A percentile compares a stretch with the other conserved stretches of the same genome.
These are phyloP conservation scores for Sequoia sempervirens DNA, from an alignment of 75 land plant genomes.

Conservation along the genomic window DNA sequence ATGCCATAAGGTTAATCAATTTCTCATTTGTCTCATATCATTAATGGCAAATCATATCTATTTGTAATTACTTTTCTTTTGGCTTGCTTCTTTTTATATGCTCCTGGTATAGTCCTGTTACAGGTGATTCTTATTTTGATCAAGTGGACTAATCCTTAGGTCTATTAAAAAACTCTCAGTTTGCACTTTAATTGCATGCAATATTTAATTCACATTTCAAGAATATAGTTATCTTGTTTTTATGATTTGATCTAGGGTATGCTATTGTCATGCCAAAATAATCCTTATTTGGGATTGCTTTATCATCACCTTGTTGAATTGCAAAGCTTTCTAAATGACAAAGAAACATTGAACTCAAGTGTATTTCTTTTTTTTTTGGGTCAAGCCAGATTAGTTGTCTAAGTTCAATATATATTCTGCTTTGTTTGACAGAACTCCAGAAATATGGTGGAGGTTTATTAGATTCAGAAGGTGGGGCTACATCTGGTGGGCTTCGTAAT, in stretches of 20 bases:
- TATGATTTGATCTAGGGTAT: neutral
- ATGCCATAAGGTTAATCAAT: neutral
- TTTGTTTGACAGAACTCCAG: slow-evolving; percentile 23
- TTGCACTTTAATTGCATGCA: neutral
- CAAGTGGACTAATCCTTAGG: neutral
- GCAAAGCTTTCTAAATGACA: neutral
- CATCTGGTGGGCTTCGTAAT: slow-evolving; percentile 10
- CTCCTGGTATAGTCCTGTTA: neutral
- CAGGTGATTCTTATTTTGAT: neutral
- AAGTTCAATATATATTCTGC: neutral
- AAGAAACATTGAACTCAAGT: neutral
- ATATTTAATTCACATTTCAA: neutral
- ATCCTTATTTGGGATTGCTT: neutral
- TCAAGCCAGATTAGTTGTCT: too few relatives aligned
- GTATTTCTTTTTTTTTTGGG: neutral
- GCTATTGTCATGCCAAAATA: neutral
- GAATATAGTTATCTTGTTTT: neutral
- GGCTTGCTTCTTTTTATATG: neutral
- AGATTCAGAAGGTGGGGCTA: slow-evolving; percentile 16
- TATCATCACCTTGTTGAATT: neutral
- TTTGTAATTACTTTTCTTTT: neutral
- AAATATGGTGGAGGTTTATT: slow-evolving; percentile 34
- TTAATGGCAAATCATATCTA: neutral
- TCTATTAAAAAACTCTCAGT: neutral
- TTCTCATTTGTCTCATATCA: neutral